Base-by-base conservation (phyloP, 106 monocot genomes). In the Alisma plantagoaquatica region DNA sequence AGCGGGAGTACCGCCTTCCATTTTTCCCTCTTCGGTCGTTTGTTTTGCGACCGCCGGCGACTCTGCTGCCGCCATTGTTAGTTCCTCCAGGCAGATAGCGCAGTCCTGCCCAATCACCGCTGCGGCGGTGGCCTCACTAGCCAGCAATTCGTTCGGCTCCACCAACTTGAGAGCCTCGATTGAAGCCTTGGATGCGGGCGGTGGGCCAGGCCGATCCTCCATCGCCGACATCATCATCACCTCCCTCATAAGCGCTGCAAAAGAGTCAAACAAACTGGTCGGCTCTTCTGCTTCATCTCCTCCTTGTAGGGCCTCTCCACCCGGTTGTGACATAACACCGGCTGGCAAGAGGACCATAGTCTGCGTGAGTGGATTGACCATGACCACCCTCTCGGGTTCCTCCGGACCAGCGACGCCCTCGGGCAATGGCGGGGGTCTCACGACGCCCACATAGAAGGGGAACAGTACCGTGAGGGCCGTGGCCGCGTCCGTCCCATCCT, bases 161-260 rank as follows among this genome's bases (percentile, higher is more conserved):
- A 80, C 74, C 31, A 33, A 33, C 64, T 21, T 32, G 73, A 90
- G 33, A 35, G 76, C 62, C 48, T 77, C 80, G 31, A 90, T 72
- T 15, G 90, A 77, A 5, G 56, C 70, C 54, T 69, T 79, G 3
- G 83, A 71, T 16, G 81, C 81, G 3, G 83, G 79, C 41, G 79
- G 79, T 23, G 71, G 73, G 2, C 64, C 73, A 12, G 15, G 25
- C 27, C 29, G 38, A 12, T 21, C 54, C 17, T 43, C 63, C 31
- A 18, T 41, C 62, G 15, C 35, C 28, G 49, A 43, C 42, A 30
- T 26, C 31, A 21, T 18, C 31, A 50, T 21, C 60, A 65, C 30
- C 59, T 41, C 38, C 33, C 19, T 25, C 27, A 60, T 29, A 9
- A 43, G 12, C 19, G 12, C 33, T 19, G 33, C 3, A 20, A 64